A percentile compares a stretch with the other conserved stretches of the same genome.
Conservation (phyloP, 352 stramenopile species). For the Blastocystis sp. region DNA sequence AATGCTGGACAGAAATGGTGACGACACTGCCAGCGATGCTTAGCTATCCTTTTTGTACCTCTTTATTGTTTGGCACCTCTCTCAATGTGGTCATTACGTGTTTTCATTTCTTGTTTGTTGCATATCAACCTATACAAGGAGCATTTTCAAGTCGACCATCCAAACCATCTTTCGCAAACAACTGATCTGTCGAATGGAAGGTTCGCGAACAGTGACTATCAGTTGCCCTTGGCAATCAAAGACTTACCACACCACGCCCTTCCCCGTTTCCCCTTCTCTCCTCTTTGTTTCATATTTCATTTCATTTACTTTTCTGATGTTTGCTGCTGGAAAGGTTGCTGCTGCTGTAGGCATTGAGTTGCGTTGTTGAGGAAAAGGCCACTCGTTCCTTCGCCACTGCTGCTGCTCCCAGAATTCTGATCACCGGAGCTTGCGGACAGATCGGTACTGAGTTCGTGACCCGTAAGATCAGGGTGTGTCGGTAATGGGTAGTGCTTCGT, state of each 20-base stretch:
- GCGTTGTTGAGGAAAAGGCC: background rate
- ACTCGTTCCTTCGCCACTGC: slow-evolving; percentile 19
- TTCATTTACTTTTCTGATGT: background rate
- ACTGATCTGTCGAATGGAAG: too few species aligned
- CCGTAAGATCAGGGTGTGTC: background rate
- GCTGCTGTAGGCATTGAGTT: background rate
- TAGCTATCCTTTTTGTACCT: background rate
- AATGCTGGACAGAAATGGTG: background rate
- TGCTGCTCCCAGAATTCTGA: slow-evolving; percentile 33
- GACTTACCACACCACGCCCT: background rate
- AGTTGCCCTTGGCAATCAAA: background rate
- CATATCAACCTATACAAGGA: slow-evolving; percentile 6
- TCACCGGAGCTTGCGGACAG: slow-evolving; percentile 60
- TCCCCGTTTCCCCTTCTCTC: slow-evolving; percentile 3
- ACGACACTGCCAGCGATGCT: background rate
- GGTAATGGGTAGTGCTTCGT: slow-evolving; percentile 28
- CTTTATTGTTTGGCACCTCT: background rate
- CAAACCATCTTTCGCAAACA: too few species aligned
- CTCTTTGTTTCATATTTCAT: background rate
- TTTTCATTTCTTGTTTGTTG: background rate
- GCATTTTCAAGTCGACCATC: too few species aligned
- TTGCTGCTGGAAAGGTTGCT: slow-evolving; percentile 9
- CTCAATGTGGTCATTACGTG: background rate
- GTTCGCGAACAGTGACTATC: background rate
- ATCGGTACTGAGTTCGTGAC: slow-evolving; percentile 61